A percentile compares a stretch with the other conserved stretches of the same genome.
phyloP scores from a whole-genome alignment of 225 moss, liverwort and hornwort genomes.

The Takakia lepidozioides region DNA sequence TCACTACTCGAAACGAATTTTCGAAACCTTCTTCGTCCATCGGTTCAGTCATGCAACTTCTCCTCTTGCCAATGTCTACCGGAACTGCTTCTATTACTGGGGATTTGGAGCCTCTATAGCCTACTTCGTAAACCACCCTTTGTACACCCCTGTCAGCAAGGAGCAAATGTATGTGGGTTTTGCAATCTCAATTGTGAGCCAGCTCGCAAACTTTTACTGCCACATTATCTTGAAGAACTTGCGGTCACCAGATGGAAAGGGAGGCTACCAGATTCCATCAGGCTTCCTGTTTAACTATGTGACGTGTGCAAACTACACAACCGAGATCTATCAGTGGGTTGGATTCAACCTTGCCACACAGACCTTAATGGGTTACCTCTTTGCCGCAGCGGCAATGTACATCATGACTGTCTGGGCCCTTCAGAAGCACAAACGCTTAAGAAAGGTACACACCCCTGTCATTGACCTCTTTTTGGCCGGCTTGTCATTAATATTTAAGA shows the following conservation, averaged over 20 bases:
- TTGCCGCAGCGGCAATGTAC: slow-evolving; percentile 43
- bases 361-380: slow-evolving; percentile 65
- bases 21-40: slow-evolving; percentile 74
- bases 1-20: slow-evolving; percentile 62
- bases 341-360: slow-evolving; percentile 88
- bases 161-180: slow-evolving; percentile 61
- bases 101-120: slow-evolving; percentile 67
- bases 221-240: slow-evolving; percentile 67
- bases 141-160: slow-evolving; percentile 59
- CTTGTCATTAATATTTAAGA: no score
- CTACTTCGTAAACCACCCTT: slow-evolving; percentile 80
- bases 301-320: slow-evolving; percentile 78
- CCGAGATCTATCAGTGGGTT: slow-evolving; percentile 82
- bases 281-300: slow-evolving; percentile 78
- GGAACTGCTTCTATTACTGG: slow-evolving; percentile 79
- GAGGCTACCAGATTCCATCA: slow-evolving; percentile 63
- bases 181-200: slow-evolving; percentile 31
- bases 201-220: slow-evolving; percentile 71
- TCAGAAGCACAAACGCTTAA: slow-evolving; percentile 72
- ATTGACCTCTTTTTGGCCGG: no score
- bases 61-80: slow-evolving; percentile 65
- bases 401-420: slow-evolving; percentile 89
- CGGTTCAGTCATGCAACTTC: slow-evolving; percentile 66
- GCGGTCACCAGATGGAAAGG: slow-evolving; percentile 31
- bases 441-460: no score